phyloP scores from a whole-genome alignment of 2,329 filamentous ascomycete genomes.

The Orbilia javanica region DNA sequence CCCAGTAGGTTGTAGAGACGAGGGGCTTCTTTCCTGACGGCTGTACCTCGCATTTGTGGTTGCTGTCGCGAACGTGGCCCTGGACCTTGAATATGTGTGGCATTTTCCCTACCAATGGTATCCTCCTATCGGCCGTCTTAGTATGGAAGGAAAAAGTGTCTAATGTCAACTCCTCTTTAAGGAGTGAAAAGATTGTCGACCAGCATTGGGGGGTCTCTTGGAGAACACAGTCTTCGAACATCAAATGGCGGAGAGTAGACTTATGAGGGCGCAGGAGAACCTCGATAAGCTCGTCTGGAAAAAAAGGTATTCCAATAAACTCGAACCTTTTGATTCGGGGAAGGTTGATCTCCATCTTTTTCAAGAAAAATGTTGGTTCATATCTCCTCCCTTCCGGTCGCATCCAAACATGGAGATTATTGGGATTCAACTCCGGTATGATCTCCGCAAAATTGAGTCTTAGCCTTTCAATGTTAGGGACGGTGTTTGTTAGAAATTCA shows the following conservation, averaged over 20 bases:
- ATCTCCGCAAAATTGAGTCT: slow-evolving; percentile 40
- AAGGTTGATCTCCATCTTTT: slow-evolving; percentile 36
- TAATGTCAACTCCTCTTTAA: slow-evolving; percentile 27
- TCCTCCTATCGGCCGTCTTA: slow-evolving; percentile 27
- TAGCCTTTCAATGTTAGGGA: slow-evolving; percentile 34
- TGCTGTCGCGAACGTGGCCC: slow-evolving; percentile 22
- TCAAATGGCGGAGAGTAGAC: slow-evolving; percentile 31
- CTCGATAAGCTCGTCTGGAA: slow-evolving; percentile 15
- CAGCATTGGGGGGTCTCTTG: slow-evolving; percentile 34
- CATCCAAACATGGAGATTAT: slow-evolving; percentile 21
- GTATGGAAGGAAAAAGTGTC: slow-evolving; percentile 41
- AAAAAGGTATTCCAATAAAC: slow-evolving; percentile 36
- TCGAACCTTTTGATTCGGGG: slow-evolving; percentile 38
- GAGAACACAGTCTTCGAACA: slow-evolving; percentile 45
- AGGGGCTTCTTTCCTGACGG: slow-evolving; percentile 28
- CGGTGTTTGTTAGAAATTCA: slow-evolving; percentile 27
- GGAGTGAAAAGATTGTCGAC: slow-evolving; percentile 41
- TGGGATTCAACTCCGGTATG: neutral
- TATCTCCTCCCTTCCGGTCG: slow-evolving; percentile 12
- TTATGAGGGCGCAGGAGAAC: slow-evolving; percentile 28
- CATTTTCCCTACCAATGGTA: slow-evolving; percentile 25
- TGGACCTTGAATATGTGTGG: slow-evolving; percentile 32
- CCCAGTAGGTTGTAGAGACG: slow-evolving; percentile 7
- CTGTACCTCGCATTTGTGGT: slow-evolving; percentile 36
- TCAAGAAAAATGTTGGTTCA: slow-evolving; percentile 33